Base-by-base conservation (phyloP, 352 stramenopile genomes). In the Pythium brachiatum region DNA sequence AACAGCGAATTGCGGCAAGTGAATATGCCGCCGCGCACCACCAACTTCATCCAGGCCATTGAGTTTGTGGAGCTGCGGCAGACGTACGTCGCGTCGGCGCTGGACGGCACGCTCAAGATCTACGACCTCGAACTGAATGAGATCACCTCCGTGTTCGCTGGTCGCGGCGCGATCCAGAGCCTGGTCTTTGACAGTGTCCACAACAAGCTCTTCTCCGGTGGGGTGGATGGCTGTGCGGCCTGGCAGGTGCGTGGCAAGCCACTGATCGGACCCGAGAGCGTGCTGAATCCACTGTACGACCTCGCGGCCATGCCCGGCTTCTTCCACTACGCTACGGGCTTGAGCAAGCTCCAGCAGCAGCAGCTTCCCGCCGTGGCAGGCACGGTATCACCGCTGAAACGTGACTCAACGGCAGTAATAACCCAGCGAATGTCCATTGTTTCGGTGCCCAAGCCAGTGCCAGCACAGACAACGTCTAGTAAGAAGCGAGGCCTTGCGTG, bases 21-120 rank as follows among this genome's bases (percentile, higher is more conserved):
- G n/a, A 73, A 64, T 29, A 61, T 90, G 25, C 83, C 80, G 2
- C 25, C 75, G n/a, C 74, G 78, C 21, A 92, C 83, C 3, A 68
- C 57, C 21, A 64, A 72, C 25, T 89, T 87, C 56, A 77, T 92
- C 57, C 80, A 90, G 58, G 67, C 77, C 29, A 78, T 90, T 57
- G 66, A 67, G 39, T 90, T 82, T 56, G 63, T 92, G 51, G 75
- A 83, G 36, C 54, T 79, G 15, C 76, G 79, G 0, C 77, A 88
- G 47, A 25, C 90, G 18, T 92, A 89, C 57, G 75, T 87, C 18
- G 80, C 83, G 1, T 78, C 80, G 2, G 77, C 79, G 20, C 65
- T 90, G 8, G 80, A 92, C 46, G 77, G 79, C 15, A 81, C 83
- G 12, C 73, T 90, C 57, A 80, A 78, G 39, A 51, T 90, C 23